phyloP scores from a whole-genome alignment of 192 early-diverging fungal genomes.

The Paraglomus brasilianum region DNA sequence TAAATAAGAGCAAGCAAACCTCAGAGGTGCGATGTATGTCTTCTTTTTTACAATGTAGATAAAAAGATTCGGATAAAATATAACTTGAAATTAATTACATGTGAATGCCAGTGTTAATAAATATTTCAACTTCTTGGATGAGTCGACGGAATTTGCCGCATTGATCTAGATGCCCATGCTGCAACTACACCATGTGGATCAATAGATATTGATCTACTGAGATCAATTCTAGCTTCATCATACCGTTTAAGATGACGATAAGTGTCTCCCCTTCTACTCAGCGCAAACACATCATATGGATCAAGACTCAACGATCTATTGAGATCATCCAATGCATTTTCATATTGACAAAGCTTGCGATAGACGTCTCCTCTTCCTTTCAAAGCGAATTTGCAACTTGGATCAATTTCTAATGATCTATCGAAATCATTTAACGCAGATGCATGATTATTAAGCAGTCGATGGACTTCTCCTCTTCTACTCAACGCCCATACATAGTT shows the following conservation, averaged over 20 bases:
- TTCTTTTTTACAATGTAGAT: too few species aligned
- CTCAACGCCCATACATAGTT: neutral
- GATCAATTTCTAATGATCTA: neutral
- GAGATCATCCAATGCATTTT: neutral
- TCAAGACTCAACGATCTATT: neutral
- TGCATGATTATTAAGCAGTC: neutral
- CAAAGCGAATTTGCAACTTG: neutral
- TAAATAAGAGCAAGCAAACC: too few species aligned
- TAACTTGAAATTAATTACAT: too few species aligned
- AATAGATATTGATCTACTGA: neutral
- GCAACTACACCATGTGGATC: neutral
- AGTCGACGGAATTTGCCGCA: too few species aligned
- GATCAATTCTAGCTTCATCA: conserved; percentile 7
- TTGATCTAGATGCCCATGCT: too few species aligned
- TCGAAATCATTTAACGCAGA: neutral
- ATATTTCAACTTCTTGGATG: too few species aligned
- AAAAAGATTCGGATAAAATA: too few species aligned
- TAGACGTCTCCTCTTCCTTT: neutral
- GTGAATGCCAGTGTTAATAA: too few species aligned
- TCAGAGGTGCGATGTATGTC: too few species aligned
- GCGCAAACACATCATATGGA: neutral
- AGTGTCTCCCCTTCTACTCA: conserved; percentile 1
- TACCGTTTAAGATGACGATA: neutral
- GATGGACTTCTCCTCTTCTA: neutral
- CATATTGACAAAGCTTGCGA: neutral